Evolutionary conservation across 2,329 filamentous ascomycete genomes (phyloP).

Genomic region (Cladosporium oxysporum): DNA sequence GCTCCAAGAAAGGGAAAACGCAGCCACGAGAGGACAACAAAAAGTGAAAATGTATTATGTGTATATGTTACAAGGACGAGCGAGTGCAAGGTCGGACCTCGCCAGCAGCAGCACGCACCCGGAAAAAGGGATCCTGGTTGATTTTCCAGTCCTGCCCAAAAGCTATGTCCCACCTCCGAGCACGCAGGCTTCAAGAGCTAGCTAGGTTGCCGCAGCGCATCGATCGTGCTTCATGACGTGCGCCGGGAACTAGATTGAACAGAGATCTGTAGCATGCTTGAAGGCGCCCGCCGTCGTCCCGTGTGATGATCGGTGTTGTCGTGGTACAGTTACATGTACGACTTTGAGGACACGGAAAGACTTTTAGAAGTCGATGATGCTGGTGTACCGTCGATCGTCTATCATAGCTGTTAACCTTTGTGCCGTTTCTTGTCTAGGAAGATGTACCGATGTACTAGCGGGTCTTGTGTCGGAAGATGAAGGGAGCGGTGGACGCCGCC

Average conservation of each 20-base stretch:
- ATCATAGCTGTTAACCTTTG: neutral
- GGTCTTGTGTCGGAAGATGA: neutral
- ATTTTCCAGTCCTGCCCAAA: slow-evolving; percentile 9
- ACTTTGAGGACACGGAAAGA: neutral
- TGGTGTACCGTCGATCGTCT: slow-evolving; percentile 3
- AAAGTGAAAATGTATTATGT: neutral
- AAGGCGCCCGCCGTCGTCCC: neutral
- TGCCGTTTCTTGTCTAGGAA: neutral
- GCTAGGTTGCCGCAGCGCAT: neutral
- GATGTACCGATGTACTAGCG: neutral
- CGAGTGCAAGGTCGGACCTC: slow-evolving; percentile 3
- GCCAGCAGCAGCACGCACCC: neutral
- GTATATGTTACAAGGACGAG: neutral
- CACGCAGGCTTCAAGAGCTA: neutral
- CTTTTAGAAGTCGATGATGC: slow-evolving; percentile 12
- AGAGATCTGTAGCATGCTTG: slow-evolving; percentile 15
- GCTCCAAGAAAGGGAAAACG: neutral
- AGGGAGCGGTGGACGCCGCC: slow-evolving; percentile 4
- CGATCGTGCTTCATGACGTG: slow-evolving; percentile 14
- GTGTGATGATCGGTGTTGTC: neutral
- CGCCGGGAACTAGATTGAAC: neutral
- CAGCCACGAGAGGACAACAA: neutral
- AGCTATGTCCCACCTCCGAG: slow-evolving; percentile 10
- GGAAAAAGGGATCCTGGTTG: neutral
- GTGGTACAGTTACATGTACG: neutral